These are phyloP conservation scores for Paecilomyces dactylethromorphus DNA, from an alignment of 2,329 filamentous ascomycete genomes.

Conservation along the genomic window DNA sequence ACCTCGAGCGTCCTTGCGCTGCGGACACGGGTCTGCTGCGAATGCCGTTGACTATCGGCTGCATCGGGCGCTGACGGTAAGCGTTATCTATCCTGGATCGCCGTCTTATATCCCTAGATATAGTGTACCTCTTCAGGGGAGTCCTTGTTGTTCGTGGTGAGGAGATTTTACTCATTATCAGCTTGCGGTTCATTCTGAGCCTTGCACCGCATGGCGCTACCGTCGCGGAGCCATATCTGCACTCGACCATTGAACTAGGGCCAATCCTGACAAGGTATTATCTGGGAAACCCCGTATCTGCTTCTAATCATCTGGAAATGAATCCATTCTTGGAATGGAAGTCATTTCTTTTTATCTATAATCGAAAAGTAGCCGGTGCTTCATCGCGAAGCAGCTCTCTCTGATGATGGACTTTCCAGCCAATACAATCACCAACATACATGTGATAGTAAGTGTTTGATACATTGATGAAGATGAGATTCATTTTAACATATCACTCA, in stretches of 20 bases:
- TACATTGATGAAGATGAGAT: not conserved
- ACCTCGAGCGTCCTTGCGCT: not conserved
- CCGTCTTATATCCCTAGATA: not conserved
- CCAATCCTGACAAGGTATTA: conserved; percentile 3
- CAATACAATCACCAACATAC: conserved; percentile 35
- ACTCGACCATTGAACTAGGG: not conserved
- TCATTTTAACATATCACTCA: conserved; percentile 18
- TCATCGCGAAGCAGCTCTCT: conserved; percentile 14
- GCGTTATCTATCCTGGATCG: not conserved
- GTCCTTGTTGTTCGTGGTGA: not conserved
- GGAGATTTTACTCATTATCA: not conserved
- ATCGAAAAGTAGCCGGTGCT: conserved; percentile 17
- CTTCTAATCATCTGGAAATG: conserved; percentile 23
- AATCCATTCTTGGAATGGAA: conserved; percentile 18
- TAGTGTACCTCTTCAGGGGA: not conserved
- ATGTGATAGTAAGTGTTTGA: conserved; percentile 31
- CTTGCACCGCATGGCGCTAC: conserved; percentile 9
- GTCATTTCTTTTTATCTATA: conserved; percentile 17
- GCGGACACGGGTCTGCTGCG: not conserved
- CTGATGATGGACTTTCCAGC: conserved; percentile 39
- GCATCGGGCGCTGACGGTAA: not conserved
- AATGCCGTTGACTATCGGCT: not conserved
- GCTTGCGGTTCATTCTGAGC: not conserved
- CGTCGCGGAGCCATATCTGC: conserved; percentile 7
- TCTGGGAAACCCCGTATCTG: not conserved